phyloP scores from a whole-genome alignment of 441 rosid genomes.

The Arabidopsis lyrata region DNA sequence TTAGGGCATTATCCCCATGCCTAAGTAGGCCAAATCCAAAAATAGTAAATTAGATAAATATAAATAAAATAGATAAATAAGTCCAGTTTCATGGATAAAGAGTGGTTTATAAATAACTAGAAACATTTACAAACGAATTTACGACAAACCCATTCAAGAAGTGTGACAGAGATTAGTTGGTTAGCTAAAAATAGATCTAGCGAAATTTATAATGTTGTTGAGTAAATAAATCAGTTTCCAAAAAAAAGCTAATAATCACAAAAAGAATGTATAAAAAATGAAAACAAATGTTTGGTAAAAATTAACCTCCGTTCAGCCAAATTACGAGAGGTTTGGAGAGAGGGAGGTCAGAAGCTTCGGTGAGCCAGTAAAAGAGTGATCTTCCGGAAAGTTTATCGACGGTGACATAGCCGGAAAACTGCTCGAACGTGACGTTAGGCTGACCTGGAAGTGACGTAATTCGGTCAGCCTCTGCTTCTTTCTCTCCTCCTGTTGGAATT shows the following conservation, averaged over 20 bases:
- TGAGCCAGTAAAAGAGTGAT: slow-evolving; percentile 96
- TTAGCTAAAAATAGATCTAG: slow-evolving; percentile 8
- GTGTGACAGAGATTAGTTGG: slow-evolving; percentile 15
- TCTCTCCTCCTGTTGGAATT: slow-evolving; percentile 13
- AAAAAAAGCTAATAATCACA: not conserved
- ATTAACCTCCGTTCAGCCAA: slow-evolving; percentile 98
- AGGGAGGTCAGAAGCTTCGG: slow-evolving; percentile 68
- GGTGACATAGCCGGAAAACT: slow-evolving; percentile 91
- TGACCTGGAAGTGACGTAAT: slow-evolving; percentile 92
- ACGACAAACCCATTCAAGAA: not conserved
- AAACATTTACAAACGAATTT: not conserved
- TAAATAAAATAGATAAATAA: not conserved
- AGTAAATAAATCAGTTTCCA: not conserved
- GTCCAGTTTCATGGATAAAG: not conserved
- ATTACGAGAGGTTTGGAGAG: slow-evolving; percentile 77
- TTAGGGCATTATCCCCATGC: slow-evolving; percentile 51
- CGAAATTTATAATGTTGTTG: not conserved
- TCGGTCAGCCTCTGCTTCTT: slow-evolving; percentile 69
- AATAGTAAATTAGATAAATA: not conserved
- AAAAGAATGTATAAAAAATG: not conserved
- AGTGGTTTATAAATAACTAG: not conserved
- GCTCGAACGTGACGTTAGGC: slow-evolving; percentile 83
- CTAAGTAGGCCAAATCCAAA: slow-evolving; percentile 46
- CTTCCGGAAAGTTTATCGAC: slow-evolving; percentile 71
- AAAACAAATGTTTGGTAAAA: not conserved